These are phyloP conservation scores for Halocafeteria seosinensis DNA, from an alignment of 108 stramenopile genomes.

Conservation along the genomic window DNA sequence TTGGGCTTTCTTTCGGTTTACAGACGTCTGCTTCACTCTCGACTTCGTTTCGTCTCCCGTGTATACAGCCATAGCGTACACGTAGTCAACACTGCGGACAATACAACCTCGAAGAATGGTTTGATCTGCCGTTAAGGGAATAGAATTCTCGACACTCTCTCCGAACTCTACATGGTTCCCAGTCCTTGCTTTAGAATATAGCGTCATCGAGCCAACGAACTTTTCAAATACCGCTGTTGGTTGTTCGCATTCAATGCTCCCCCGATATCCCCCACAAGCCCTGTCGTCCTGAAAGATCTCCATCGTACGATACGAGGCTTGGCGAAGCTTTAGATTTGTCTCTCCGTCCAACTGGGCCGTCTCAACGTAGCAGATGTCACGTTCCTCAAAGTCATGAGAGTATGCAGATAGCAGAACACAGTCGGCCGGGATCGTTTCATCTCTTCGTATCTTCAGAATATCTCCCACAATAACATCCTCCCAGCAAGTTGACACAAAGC, in stretches of 20 bases:
- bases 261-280: not conserved
- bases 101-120: not conserved
- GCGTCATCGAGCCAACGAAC: not conserved
- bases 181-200: not conserved
- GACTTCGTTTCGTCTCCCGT: not conserved
- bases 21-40: not conserved
- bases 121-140: not conserved
- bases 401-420: constrained; percentile 11
- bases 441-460: constrained; percentile 19
- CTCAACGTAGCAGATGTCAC: constrained; percentile 23
- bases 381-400: not conserved
- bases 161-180: not conserved
- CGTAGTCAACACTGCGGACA: not conserved
- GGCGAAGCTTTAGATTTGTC: constrained; percentile 29
- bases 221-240: not conserved
- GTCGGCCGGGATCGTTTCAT: constrained; percentile 24
- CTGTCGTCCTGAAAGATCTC: not conserved
- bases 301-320: not conserved
- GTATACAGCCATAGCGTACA: not conserved
- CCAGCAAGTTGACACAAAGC: not conserved
- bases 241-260: not conserved
- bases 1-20: not conserved
- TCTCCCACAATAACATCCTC: constrained; percentile 22
- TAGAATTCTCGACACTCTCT: not conserved
- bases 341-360: constrained; percentile 36